Evolutionary conservation across 352 stramenopile genomes (phyloP).

Genomic region (Phytophthora sojae): DNA sequence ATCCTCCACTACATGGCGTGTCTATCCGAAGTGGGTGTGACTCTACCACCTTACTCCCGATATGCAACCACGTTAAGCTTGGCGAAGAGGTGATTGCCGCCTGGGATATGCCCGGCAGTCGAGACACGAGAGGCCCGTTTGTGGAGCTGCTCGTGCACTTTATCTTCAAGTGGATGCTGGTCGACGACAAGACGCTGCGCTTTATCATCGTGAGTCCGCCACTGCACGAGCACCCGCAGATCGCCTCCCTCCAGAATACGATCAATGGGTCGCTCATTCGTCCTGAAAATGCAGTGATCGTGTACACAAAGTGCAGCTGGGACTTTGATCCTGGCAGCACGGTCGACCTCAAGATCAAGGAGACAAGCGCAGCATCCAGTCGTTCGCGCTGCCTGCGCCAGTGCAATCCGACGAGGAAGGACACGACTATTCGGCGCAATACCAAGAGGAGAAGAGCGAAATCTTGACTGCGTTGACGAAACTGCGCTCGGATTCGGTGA

Average conservation of each 20-base stretch:
- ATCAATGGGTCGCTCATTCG: slow-evolving; percentile 32
- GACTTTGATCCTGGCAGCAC: slow-evolving; percentile 33
- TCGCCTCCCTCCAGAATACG: slow-evolving; percentile 6
- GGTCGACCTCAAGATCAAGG: slow-evolving; percentile 21
- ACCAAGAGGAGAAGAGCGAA: not conserved
- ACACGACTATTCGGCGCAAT: slow-evolving; percentile 22
- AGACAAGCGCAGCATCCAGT: slow-evolving; percentile 21
- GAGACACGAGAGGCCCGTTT: slow-evolving; percentile 31
- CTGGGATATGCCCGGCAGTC: slow-evolving; percentile 41
- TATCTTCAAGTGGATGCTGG: slow-evolving; percentile 30
- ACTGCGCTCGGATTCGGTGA: slow-evolving; percentile 8
- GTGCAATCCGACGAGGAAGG: not conserved
- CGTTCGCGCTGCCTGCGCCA: slow-evolving; percentile 22
- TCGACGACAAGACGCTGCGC: slow-evolving; percentile 10
- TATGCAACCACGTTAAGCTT: slow-evolving; percentile 4
- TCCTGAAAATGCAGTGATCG: slow-evolving; percentile 28
- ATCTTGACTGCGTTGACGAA: slow-evolving; percentile 3
- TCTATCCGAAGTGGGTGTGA: slow-evolving; percentile 18
- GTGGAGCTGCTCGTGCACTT: slow-evolving; percentile 30
- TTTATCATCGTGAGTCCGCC: slow-evolving; percentile 36
- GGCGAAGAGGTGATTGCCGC: slow-evolving; percentile 3
- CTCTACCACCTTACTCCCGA: slow-evolving; percentile 18
- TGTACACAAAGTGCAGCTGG: slow-evolving; percentile 33
- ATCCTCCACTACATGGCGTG: slow-evolving; percentile 5
- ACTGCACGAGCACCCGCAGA: slow-evolving; percentile 22